Evolutionary conservation across 306 rosid genomes (phyloP).

Genomic region (Casuarina glauca): DNA sequence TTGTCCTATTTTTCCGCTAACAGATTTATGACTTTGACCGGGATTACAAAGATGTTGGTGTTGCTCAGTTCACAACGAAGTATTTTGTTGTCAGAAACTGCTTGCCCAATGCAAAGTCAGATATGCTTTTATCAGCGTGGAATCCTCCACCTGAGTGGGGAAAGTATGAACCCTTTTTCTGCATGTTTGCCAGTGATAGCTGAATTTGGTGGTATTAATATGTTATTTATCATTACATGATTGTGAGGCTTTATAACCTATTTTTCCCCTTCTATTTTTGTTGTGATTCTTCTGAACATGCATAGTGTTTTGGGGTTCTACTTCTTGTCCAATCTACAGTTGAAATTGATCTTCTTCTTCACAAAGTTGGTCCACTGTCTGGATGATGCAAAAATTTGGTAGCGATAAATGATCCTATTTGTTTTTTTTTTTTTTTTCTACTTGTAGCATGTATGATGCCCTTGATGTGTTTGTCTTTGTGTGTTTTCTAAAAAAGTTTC

Average conservation of each 20-base stretch:
- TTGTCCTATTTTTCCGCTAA: conserved; percentile 23
- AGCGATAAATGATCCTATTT: not conserved
- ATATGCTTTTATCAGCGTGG: conserved; percentile 98
- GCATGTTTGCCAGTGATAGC: conserved; percentile 22
- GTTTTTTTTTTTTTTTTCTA: too few species aligned
- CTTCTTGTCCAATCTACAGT: not conserved
- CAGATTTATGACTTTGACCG: conserved; percentile 96
- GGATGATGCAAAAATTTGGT: not conserved
- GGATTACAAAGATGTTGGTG: conserved; percentile 95
- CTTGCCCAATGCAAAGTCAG: conserved; percentile 83
- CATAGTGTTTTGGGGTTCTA: not conserved
- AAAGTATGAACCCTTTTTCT: conserved; percentile 61
- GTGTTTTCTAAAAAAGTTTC: too few species aligned
- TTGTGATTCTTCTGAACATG: not conserved
- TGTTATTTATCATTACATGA: conserved; percentile 21
- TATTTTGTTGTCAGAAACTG: conserved; percentile 93
- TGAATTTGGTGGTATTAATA: conserved; percentile 12
- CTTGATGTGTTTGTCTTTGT: not conserved
- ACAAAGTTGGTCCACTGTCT: not conserved
- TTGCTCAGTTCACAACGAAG: conserved; percentile 91
- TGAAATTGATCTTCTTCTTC: not conserved
- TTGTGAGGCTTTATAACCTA: not conserved
- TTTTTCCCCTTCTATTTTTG: not conserved
- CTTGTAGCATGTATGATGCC: not conserved
- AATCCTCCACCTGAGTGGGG: conserved; percentile 93